A percentile compares a stretch with the other conserved stretches of the same genome.
Evolutionary conservation across 2,329 filamentous ascomycete genomes (phyloP).

Genomic region (Fusarium pilosicola): DNA sequence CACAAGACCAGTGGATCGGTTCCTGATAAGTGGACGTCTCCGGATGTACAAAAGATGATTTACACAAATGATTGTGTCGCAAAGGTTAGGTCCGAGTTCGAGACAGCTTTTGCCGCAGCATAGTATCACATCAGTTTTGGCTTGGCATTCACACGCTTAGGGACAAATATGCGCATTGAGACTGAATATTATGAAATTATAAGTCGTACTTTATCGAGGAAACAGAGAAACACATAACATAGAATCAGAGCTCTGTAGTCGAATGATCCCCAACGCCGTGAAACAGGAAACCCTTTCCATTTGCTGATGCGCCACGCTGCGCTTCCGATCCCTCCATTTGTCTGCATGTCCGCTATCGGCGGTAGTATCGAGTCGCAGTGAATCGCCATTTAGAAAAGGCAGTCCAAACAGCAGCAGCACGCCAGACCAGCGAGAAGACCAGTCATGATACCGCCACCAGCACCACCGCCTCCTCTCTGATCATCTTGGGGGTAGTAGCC

Average conservation of each 20-base stretch:
- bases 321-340: constrained; percentile 1
- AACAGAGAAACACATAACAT: constrained; percentile 28
- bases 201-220: constrained; percentile 30
- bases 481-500: constrained; percentile 50
- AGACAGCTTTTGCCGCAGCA: constrained; percentile 31
- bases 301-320: constrained; percentile 25
- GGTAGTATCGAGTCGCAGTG: constrained; percentile 14
- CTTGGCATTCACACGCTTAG: background rate
- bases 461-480: constrained; percentile 44
- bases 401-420: constrained; percentile 69
- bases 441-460: constrained; percentile 51
- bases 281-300: constrained; percentile 17
- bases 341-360: background rate
- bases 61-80: constrained; percentile 71
- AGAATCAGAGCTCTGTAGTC: constrained; percentile 22
- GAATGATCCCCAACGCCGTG: constrained; percentile 38
- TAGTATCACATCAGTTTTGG: constrained; percentile 15
- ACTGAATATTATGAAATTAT: constrained; percentile 36
- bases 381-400: constrained; percentile 58
- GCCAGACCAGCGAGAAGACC: constrained; percentile 62
- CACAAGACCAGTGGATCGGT: constrained; percentile 61
- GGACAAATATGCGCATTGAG: background rate
- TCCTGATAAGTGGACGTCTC: constrained; percentile 77
- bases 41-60: constrained; percentile 73
- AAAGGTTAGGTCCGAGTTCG: constrained; percentile 49